Evolutionary conservation across 495 filamentous ascomycete genomes (phyloP).

Genomic region (Hypomontagnella submonticulosa): DNA sequence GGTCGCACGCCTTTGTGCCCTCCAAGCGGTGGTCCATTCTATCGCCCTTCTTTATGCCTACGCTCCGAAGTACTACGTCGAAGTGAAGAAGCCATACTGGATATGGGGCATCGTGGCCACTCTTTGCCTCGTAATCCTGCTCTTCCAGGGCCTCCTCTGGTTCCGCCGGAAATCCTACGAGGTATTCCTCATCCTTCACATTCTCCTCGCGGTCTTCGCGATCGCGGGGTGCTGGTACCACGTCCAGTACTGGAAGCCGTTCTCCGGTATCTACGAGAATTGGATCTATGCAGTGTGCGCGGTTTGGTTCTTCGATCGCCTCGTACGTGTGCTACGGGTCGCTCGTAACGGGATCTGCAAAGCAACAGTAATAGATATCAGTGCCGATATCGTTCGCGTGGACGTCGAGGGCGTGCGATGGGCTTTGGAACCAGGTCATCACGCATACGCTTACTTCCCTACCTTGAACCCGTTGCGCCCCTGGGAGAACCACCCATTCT

Average conservation of each 20-base stretch:
- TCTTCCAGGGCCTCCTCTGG: slow-evolving; percentile 32
- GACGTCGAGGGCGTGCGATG: slow-evolving; percentile 51
- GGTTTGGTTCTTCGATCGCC: slow-evolving; percentile 60
- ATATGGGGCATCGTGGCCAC: slow-evolving; percentile 57
- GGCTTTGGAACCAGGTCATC: slow-evolving; percentile 39
- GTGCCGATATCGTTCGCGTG: slow-evolving; percentile 46
- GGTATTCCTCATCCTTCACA: slow-evolving; percentile 54
- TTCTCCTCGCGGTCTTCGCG: slow-evolving; percentile 51
- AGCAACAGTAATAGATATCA: slow-evolving; percentile 50
- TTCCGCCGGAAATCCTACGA: slow-evolving; percentile 53
- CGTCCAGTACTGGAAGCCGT: slow-evolving; percentile 37
- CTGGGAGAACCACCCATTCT: slow-evolving; percentile 66
- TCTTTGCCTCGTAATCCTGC: slow-evolving; percentile 31
- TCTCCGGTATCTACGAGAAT: slow-evolving; percentile 51
- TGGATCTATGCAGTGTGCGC: slow-evolving; percentile 58
- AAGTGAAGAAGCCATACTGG: slow-evolving; percentile 47
- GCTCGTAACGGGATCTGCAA: slow-evolving; percentile 43
- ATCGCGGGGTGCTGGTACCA: slow-evolving; percentile 59
- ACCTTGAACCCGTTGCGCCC: slow-evolving; percentile 49
- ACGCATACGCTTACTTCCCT: slow-evolving; percentile 59
- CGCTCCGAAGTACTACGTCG: slow-evolving; percentile 32
- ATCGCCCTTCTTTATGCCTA: slow-evolving; percentile 38
- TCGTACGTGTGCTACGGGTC: slow-evolving; percentile 47
- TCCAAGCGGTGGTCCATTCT: slow-evolving; percentile 55
- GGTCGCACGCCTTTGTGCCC: slow-evolving; percentile 53